Base-by-base conservation (phyloP, 345 rosid genomes). In the Excoecaria agallocha region DNA sequence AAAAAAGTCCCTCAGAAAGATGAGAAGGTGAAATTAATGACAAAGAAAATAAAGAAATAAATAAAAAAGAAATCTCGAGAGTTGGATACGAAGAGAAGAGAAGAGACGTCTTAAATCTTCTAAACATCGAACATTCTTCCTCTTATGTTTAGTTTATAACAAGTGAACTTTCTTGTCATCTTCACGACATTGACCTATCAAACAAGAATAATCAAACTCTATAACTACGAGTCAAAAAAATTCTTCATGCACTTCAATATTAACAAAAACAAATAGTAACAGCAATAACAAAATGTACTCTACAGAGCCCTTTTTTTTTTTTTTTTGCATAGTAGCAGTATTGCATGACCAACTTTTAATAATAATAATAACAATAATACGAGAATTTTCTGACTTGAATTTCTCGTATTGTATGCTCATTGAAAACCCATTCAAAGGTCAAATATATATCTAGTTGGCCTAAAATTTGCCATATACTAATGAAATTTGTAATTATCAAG, bases 401-500 rank as follows among this genome's bases (percentile, higher is more conserved):
- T 59, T 41, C 46, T 55, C n/a, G 3, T 12, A 1, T 46, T 50
- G 25, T 16, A 3, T 68, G 20, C 25, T 67, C n/a, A 50, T 49
- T 6, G 70, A 66, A 46, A 68, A 30, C 25, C 20, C 43, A 37
- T 69, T 69, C 72, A 51, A 52, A 35, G 30, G 52, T 69, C 72
- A 69, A 25, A 38, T 16, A 51, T 3, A 24, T 51, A 11, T 69
- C 50, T 41, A 38, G 12, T 58, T 66, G 30, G 16, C 37, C 54
- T 11, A 20, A 64, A 30, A 20, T 3, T 56, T 56, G 54, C 66
- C 79, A 59, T 52, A 68, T 68, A 30, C 30, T 30, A 30, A 30
- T 30, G 2, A 30, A 30, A 30, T 0, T 30, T 30, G 30, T 30
- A 30, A 30, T 30, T 1, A 30, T 30, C 30, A 30, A 30, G 30